A percentile compares a stretch with the other conserved stretches of the same genome.
Evolutionary conservation across 768 basidiomycete genomes (phyloP).

Genomic region (Jaapia argillacea): DNA sequence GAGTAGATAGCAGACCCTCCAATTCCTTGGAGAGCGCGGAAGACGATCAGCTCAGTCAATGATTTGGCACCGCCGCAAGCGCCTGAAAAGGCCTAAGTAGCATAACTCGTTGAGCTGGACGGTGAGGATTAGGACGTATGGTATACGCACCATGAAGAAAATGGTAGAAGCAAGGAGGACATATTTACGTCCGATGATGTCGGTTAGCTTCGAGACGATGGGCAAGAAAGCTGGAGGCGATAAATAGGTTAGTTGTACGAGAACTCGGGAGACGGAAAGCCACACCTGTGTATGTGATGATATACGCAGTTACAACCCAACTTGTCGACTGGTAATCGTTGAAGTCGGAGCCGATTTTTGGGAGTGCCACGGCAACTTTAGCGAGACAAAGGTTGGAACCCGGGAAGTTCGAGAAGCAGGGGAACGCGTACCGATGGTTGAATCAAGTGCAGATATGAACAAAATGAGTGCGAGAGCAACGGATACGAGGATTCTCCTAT

Average conservation of each 20-base stretch:
- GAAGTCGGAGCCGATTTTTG: not conserved
- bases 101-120: not conserved
- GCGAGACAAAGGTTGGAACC: too few species aligned
- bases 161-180: not conserved
- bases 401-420: too few species aligned
- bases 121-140: not conserved
- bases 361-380: not conserved
- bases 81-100: not conserved
- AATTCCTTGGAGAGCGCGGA: not conserved
- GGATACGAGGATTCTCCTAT: not conserved
- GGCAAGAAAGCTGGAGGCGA: not conserved
- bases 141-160: not conserved
- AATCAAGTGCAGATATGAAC: not conserved
- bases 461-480: not conserved
- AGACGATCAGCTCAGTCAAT: not conserved
- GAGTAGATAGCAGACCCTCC: not conserved
- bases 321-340: not conserved
- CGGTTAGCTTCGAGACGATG: not conserved
- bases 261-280: not conserved
- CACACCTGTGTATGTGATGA: not conserved
- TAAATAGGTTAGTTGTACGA: not conserved
- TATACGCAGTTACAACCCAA: not conserved
- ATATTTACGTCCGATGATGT: not conserved
- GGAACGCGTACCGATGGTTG: too few species aligned
- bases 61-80: not conserved